Evolutionary conservation across 257 asterid species (phyloP), one percentile per base, ranked within the genome.

Genomic region (Penstemon newberryi): DNA sequence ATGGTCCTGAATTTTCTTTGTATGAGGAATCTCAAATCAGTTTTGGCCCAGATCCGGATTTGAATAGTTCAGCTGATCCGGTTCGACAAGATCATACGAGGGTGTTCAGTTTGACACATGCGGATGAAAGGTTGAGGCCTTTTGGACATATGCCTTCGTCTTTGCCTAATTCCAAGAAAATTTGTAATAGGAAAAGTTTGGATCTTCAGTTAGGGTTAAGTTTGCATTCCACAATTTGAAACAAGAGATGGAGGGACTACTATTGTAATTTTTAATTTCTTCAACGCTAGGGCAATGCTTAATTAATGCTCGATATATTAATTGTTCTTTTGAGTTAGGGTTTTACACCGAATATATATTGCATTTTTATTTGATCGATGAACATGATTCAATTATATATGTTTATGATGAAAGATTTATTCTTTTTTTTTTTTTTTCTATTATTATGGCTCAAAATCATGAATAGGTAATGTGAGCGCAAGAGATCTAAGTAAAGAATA

Each of bases 121-220:
- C 54, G 18, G 78, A 69, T 10, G 82, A 70, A 12, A 70, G 63
- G 56, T 65, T 57, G 73, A 74, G 59, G 81, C 54, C 64, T 40
- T 33, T 73, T 3, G 25, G 57, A 38, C 65, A 66, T 8, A 73
- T 70, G 64, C 60, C 78, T 38, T 69, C 62, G 50, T 66, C 70
- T 37, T 69, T 72, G 77, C 49, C 82, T 56, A 56, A 11, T 68
- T 79, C 87, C 1, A 83, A 83, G 60, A 68, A 80, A 67, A 69
- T 4, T 68, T 74, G 81, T 78, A 65, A n/a, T 44, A 78, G 84
- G 75, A 85, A 81, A 53, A 70, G 78, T 40, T 63, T 84, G 55
- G 91, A 92, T 87, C 92, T 92, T 70, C 85, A 91, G 18, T 72
- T 91, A 80, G 96, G 96, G 75, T 77, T 91, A 84, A 73, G 86